Evolutionary conservation across 1,284 basidiomycete species (phyloP).

Genomic region (Fomitopsis palustris): DNA sequence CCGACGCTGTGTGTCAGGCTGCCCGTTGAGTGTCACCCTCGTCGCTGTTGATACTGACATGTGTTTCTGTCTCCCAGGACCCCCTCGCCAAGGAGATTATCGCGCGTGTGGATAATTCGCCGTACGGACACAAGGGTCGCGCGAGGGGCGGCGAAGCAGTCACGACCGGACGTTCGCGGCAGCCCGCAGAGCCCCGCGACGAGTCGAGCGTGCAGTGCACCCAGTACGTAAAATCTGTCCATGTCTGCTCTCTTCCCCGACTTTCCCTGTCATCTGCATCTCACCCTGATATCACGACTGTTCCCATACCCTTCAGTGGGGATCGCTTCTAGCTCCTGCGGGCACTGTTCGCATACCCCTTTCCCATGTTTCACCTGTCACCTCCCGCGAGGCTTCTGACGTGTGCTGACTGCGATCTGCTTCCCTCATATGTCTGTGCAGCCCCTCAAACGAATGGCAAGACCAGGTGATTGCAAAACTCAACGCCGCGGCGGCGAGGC

Average conservation of each 20-base stretch:
- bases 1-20: background rate
- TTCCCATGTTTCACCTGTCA: background rate
- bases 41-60: background rate
- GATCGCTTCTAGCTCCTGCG: background rate
- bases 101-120: conserved; percentile 68
- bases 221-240: conserved; percentile 42
- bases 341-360: background rate
- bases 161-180: conserved; percentile 18
- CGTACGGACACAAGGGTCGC: conserved; percentile 70
- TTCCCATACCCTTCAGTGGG: background rate
- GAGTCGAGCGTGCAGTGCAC: conserved; percentile 44
- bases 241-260: conserved; percentile 4
- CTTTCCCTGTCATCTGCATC: background rate
- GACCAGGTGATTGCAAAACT: conserved; percentile 48
- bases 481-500: conserved; percentile 21
- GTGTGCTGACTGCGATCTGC: background rate
- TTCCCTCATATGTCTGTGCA: conserved; percentile 22
- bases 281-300: background rate
- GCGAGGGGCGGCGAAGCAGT: conserved; percentile 32
- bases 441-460: conserved; percentile 81
- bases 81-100: conserved; percentile 72
- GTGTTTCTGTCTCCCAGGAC: conserved; percentile 43
- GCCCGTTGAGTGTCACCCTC: background rate
- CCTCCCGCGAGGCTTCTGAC: background rate
- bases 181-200: conserved; percentile 26